Percentiles rank a stretch among this genome's conserved stretches.
Conservation (phyloP, 169 alveolate species). For the Cryptosporidium sp. region DNA sequence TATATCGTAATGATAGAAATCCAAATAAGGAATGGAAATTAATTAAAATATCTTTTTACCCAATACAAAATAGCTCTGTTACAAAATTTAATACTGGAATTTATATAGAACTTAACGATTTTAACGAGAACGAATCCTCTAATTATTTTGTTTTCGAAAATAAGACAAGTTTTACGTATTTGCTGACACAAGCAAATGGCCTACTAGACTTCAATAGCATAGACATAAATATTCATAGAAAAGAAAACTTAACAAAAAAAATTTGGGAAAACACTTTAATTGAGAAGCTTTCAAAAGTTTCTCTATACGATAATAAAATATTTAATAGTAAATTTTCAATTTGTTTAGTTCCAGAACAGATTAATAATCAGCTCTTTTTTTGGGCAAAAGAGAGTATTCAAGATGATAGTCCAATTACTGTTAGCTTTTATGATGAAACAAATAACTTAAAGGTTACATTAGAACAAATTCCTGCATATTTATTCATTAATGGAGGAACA, state of each 20-base stretch:
- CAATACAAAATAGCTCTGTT: neutral
- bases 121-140: neutral
- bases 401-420: neutral
- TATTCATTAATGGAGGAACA: neutral
- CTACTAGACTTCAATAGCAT: neutral
- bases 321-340: neutral
- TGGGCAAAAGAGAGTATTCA: conserved; percentile 36
- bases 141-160: conserved; percentile 18
- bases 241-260: neutral
- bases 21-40: conserved; percentile 8
- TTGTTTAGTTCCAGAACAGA: neutral
- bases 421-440: neutral
- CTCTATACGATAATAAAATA: neutral
- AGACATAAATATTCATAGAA: neutral
- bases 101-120: neutral
- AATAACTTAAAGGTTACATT: neutral
- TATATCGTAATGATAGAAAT: neutral
- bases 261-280: conserved; percentile 30
- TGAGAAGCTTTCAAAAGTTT: neutral
- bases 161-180: conserved; percentile 16
- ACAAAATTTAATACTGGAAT: neutral
- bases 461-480: neutral
- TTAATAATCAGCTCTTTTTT: conserved; percentile 6
- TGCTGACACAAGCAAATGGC: conserved; percentile 10
- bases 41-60: conserved; percentile 11